Base-by-base conservation (phyloP, 2,329 filamentous ascomycete genomes). In the Aspergillus costaricaensis region DNA sequence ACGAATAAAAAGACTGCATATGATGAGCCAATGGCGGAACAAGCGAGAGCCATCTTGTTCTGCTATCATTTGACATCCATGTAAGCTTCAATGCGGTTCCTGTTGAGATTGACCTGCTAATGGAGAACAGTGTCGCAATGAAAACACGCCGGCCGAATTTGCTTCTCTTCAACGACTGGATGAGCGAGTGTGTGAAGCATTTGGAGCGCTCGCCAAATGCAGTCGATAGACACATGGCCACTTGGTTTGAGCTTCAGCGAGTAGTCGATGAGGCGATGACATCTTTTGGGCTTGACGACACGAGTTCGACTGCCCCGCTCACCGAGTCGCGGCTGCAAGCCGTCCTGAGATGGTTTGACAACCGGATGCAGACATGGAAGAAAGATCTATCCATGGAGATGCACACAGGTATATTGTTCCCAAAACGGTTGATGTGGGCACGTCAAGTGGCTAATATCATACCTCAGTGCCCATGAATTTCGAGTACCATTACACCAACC, bases 201-300 rank as follows among this genome's bases (percentile, higher is more conserved):
- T 41, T 76, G 15, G 70, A 70, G 39, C 57, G 61, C 27, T 76
- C 73, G 30, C 73, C 73, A 5, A 63, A 70, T 54, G 63, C 62
- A 27, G 65, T 67, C 30, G 73, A 76, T 51, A 67, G 67, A 59
- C 72, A 72, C 30, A 62, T 72, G 51, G 73, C 72, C 6, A 66
- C 64, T 15, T 75, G 73, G 73, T 76, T 76, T 43, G 70, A 73
- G 41, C 67, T 76, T 14, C 73, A 76, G 43, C 66, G 66, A 10
- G 73, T 74, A 55, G 70, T 70, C 17, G 73, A 76, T 43, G 73
- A 76, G 58, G 68, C 73, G 1, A 66, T 73, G 68, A 68, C 71
- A 30, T 74, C 73, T 3, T 75, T 76, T 54, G 73, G 73, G 9
- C 67, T 76, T 5, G 73, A 76, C 8, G 73, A 76, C 57, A 75